A percentile compares a stretch with the other conserved stretches of the same genome.
These are phyloP conservation scores for Micractinium sp. DNA, from an alignment of 139 green algal genomes.

Conservation along the genomic window DNA sequence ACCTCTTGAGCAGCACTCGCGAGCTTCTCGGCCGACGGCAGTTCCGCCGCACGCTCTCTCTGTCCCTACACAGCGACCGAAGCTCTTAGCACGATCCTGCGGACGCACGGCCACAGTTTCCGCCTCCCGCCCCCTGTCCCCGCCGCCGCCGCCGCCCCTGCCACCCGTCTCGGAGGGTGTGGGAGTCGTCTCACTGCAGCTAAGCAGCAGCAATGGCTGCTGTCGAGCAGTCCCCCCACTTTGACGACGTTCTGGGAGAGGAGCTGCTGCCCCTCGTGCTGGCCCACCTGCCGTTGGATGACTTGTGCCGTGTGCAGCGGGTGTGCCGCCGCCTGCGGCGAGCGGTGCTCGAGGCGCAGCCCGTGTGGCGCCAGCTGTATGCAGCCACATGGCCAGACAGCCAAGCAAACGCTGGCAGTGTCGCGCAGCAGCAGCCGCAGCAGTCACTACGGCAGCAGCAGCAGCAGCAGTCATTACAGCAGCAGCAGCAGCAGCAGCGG, in stretches of 20 bases:
- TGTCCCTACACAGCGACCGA: no score
- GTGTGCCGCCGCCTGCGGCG: not conserved
- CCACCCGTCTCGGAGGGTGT: no score
- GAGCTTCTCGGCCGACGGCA: no score
- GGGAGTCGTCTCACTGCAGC: no score
- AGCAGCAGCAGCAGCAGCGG: not conserved
- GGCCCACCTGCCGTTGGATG: not conserved
- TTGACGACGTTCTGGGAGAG: not conserved
- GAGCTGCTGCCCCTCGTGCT: not conserved
- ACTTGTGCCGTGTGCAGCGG: not conserved
- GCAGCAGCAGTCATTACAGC: not conserved
- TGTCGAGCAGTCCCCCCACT: not conserved
- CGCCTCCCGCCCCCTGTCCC: no score
- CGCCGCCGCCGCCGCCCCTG: no score
- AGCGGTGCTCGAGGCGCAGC: not conserved
- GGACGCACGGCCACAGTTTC: no score
- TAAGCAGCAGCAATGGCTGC: no score
- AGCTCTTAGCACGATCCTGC: no score
- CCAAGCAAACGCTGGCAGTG: not conserved
- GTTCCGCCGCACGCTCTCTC: no score
- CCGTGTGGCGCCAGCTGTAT: not conserved
- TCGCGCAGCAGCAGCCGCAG: not conserved
- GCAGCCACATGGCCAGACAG: not conserved
- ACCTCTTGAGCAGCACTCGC: no score
- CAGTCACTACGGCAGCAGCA: not conserved